Evolutionary conservation across 2,329 filamentous ascomycete genomes (phyloP).

Genomic region (Alternaria triticina): DNA sequence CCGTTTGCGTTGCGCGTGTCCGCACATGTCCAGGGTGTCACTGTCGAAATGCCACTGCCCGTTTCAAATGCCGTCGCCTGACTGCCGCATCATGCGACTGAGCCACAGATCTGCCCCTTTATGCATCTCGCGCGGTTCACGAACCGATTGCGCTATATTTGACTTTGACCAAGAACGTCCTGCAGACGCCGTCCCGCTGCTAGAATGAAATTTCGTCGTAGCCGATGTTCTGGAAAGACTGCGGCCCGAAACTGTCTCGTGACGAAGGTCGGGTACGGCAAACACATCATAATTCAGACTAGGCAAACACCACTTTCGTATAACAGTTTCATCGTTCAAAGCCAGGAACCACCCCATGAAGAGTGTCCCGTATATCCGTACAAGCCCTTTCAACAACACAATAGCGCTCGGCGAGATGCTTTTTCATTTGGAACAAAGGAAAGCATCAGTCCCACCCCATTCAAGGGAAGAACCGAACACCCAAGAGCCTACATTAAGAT

Average conservation of each 20-base stretch:
- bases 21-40: conserved; percentile 1
- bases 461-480: no score
- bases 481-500: no score
- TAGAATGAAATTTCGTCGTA: background rate
- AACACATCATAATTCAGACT: background rate
- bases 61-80: conserved; percentile 20
- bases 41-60: conserved; percentile 8
- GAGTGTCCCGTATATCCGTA: background rate
- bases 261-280: background rate
- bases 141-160: conserved; percentile 3
- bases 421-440: conserved; percentile 6
- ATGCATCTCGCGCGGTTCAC: conserved; percentile 17
- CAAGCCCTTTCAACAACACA: background rate
- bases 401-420: background rate
- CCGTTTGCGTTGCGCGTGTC: background rate
- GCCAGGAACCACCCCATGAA: background rate
- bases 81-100: conserved; percentile 25
- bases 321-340: background rate
- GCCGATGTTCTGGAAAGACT: conserved; percentile 12
- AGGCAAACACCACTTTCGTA: background rate
- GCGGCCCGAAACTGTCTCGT: conserved; percentile 9
- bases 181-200: conserved; percentile 5
- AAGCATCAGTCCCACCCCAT: background rate
- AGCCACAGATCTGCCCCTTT: conserved; percentile 30
- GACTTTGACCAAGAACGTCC: background rate